Evolutionary conservation across 148 eudicot species (phyloP), one percentile per base, ranked within the genome.

Genomic region (Fagopyrum homotropicum): DNA sequence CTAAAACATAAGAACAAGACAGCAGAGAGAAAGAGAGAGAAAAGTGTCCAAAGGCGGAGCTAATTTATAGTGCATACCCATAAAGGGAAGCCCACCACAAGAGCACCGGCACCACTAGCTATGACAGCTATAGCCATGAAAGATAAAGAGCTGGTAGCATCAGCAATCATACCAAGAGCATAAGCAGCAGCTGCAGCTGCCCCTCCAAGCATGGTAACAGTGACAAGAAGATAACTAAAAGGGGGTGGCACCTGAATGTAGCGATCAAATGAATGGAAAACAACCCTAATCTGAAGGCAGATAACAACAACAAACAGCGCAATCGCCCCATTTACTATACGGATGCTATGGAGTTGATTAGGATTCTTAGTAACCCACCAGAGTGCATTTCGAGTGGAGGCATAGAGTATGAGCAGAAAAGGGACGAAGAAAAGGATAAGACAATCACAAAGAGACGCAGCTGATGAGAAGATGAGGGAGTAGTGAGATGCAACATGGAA

Each of bases 191-290:
- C 89, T 30, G 89, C 97, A 66, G 86, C 90, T 1, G 98, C 96
- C 66, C 97, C 96, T 9, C 98, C 98, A 72, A 95, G 92, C 98
- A 95, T 87, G 4, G 98, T 81, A 56, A 80, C 73, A 16, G 96
- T 90, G 49, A 95, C 96, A 7, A 95, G 89, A 50, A 95, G 60
- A 70, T 89, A 92, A 81, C 88, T 89, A 45, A 85, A 80, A 4
- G 98, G 98, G 9, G 92, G 88, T 19, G 98, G 97, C 59, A 95
- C 89, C 77, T 92, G 98, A 84, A 95, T 90, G 83, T 95, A 95
- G 50, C 97, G 86, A 29, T 80, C 93, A 50, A 95, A 95, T 6
- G 98, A 88, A 83, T 87, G 93, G 79, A 95, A 95, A 79, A 95
- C 86, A 59, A 95, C 96, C 76, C 98, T 86, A 71, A 95, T 69